These are phyloP conservation scores for Neofusicoccum sp. DNA, from an alignment of 2,329 filamentous ascomycete genomes.

Conservation along the genomic window DNA sequence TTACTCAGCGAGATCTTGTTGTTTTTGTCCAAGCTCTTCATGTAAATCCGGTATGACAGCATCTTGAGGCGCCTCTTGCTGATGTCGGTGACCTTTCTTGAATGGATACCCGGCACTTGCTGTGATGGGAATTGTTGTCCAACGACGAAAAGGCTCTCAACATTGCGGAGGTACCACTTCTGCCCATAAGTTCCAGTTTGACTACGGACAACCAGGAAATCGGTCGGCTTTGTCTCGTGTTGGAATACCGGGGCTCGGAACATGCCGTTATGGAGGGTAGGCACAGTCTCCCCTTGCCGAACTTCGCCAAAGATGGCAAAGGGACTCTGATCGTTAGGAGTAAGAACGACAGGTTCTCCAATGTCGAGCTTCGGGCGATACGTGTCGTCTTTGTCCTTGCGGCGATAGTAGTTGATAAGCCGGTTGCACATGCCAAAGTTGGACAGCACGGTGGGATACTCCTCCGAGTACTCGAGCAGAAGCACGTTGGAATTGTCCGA, in stretches of 20 bases:
- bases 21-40: slow-evolving; percentile 69
- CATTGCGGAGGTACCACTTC: slow-evolving; percentile 80
- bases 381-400: slow-evolving; percentile 71
- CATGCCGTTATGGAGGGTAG: slow-evolving; percentile 93
- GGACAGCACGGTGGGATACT: slow-evolving; percentile 86
- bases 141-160: slow-evolving; percentile 88
- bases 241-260: slow-evolving; percentile 92
- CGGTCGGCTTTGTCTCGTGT: slow-evolving; percentile 74
- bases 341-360: slow-evolving; percentile 83
- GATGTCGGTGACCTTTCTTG: slow-evolving; percentile 93
- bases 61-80: slow-evolving; percentile 96
- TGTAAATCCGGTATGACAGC: slow-evolving; percentile 87
- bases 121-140: slow-evolving; percentile 91
- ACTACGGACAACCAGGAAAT: slow-evolving; percentile 85
- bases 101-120: slow-evolving; percentile 91
- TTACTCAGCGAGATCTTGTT: slow-evolving; percentile 73
- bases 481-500: slow-evolving; percentile 87
- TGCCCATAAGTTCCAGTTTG: slow-evolving; percentile 78
- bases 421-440: slow-evolving; percentile 98
- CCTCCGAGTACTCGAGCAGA: slow-evolving; percentile 93
- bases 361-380: slow-evolving; percentile 78
- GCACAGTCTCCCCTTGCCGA: slow-evolving; percentile 84
- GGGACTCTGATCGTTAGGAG: slow-evolving; percentile 93
- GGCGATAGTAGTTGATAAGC: slow-evolving; percentile 94
- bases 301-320: slow-evolving; percentile 96